phyloP scores from a whole-genome alignment of 2,329 filamentous ascomycete genomes.

The Beauveria caledonica region DNA sequence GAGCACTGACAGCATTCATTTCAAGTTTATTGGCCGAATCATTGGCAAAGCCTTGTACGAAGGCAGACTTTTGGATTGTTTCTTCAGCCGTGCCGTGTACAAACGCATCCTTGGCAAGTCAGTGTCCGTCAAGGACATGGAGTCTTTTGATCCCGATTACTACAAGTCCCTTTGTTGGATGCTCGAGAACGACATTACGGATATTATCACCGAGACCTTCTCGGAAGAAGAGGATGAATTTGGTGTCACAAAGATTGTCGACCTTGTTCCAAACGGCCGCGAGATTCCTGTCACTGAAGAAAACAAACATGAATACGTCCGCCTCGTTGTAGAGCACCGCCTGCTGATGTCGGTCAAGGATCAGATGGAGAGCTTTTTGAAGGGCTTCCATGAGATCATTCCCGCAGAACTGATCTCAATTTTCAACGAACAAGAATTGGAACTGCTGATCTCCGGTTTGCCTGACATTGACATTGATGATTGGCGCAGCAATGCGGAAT shows the following conservation, averaged over 20 bases:
- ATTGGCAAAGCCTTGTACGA: constrained; percentile 98
- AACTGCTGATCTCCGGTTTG: constrained; percentile 90
- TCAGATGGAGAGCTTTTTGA: constrained; percentile 87
- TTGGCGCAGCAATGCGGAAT: constrained; percentile 98
- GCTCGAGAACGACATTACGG: constrained; percentile 95
- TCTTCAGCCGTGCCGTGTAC: constrained; percentile 98
- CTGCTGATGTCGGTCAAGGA: constrained; percentile 86
- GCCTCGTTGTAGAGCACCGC: constrained; percentile 87
- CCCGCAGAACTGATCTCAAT: constrained; percentile 90
- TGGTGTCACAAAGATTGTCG: constrained; percentile 78
- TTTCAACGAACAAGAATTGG: constrained; percentile 97
- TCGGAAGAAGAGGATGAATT: constrained; percentile 92
- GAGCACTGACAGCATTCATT: constrained; percentile 91
- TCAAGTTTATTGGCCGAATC: constrained; percentile 98
- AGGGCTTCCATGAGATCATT: constrained; percentile 97
- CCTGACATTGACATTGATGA: constrained; percentile 97
- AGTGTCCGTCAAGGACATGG: constrained; percentile 98
- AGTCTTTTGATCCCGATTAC: constrained; percentile 95
- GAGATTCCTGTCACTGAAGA: constrained; percentile 93
- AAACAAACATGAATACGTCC: constrained; percentile 97
- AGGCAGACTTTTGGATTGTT: constrained; percentile 89
- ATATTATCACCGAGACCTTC: constrained; percentile 94
- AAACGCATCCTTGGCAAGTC: constrained; percentile 93
- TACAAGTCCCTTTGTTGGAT: constrained; percentile 99
- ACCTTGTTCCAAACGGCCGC: constrained; percentile 78